Conservation (phyloP, 176 grass and related monocot species). For the Alloteropsis semialata region DNA sequence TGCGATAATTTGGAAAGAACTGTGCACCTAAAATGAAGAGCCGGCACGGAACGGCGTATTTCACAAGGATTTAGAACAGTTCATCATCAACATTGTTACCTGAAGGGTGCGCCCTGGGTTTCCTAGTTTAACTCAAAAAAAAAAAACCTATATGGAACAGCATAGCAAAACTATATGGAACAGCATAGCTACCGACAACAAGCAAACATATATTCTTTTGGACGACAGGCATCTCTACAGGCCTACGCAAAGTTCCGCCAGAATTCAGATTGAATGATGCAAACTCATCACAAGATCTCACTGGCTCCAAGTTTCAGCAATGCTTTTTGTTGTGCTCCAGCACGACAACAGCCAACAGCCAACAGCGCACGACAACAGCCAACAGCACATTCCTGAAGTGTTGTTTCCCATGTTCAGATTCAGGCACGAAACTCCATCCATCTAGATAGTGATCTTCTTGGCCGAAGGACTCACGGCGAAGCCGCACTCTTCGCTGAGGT, state of each 20-base stretch:
- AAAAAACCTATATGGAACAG: no score
- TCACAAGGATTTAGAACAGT: no score
- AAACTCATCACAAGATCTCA: conserved; percentile 20
- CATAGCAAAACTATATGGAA: conserved; percentile 11
- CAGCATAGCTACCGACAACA: conserved; percentile 4
- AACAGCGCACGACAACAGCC: background rate
- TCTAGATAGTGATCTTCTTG: conserved; percentile 17
- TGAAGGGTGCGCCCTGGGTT: no score
- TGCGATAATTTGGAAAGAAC: no score
- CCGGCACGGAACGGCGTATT: no score
- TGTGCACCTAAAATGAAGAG: no score
- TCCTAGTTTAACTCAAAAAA: no score
- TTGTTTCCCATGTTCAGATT: background rate
- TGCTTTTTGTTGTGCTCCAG: no score
- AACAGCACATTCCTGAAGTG: background rate
- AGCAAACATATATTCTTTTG: background rate
- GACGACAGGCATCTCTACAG: conserved; percentile 17
- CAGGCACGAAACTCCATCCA: background rate
- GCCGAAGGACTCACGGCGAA: conserved; percentile 16
- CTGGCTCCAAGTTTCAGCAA: background rate
- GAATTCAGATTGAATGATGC: conserved; percentile 13
- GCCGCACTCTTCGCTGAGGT: conserved; percentile 18
- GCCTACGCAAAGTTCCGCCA: background rate
- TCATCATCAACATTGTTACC: no score
- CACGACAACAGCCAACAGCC: no score